phyloP scores from a whole-genome alignment of 805 yeast genomes.

The Barnettozyma siamensis region DNA sequence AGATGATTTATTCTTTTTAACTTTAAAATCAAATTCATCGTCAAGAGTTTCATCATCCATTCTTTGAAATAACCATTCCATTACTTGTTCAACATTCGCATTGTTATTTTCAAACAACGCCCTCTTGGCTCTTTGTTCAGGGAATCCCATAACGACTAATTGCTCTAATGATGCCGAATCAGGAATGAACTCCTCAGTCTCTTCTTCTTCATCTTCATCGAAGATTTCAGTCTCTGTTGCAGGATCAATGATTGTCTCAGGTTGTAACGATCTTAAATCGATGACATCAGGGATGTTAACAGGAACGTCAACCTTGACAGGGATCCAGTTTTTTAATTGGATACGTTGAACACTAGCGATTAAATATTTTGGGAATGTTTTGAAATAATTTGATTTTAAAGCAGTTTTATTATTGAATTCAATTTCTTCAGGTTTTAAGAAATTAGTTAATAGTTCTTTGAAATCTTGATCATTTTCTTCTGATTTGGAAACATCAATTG shows the following conservation, averaged over 20 bases:
- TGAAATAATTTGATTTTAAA: slow-evolving; percentile 36
- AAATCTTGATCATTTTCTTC: slow-evolving; percentile 35
- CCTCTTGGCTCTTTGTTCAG: slow-evolving; percentile 54
- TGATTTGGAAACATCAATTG: slow-evolving; percentile 38
- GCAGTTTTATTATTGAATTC: slow-evolving; percentile 31
- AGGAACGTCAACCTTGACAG: slow-evolving; percentile 74
- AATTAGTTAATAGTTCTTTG: slow-evolving; percentile 39
- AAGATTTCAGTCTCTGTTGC: slow-evolving; percentile 30
- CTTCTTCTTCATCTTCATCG: slow-evolving; percentile 19
- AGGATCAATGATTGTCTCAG: slow-evolving; percentile 37
- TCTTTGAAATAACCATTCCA: slow-evolving; percentile 87
- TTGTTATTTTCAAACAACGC: slow-evolving; percentile 76
- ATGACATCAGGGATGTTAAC: slow-evolving; percentile 44
- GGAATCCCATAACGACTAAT: slow-evolving; percentile 83
- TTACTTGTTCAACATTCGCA: slow-evolving; percentile 57
- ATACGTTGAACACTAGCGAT: slow-evolving; percentile 75
- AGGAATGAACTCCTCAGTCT: slow-evolving; percentile 40
- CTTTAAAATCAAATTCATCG: slow-evolving; percentile 27
- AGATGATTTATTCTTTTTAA: slow-evolving; percentile 5
- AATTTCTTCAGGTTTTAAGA: slow-evolving; percentile 50
- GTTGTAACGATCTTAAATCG: slow-evolving; percentile 40
- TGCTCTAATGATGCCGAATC: slow-evolving; percentile 47
- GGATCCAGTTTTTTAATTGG: slow-evolving; percentile 83
- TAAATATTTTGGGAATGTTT: slow-evolving; percentile 63
- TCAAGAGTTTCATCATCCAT: slow-evolving; percentile 83